Percentiles rank a stretch among this genome's conserved stretches.
Conservation (phyloP, 805 yeast genomes). For the Candida tibetensis region DNA sequence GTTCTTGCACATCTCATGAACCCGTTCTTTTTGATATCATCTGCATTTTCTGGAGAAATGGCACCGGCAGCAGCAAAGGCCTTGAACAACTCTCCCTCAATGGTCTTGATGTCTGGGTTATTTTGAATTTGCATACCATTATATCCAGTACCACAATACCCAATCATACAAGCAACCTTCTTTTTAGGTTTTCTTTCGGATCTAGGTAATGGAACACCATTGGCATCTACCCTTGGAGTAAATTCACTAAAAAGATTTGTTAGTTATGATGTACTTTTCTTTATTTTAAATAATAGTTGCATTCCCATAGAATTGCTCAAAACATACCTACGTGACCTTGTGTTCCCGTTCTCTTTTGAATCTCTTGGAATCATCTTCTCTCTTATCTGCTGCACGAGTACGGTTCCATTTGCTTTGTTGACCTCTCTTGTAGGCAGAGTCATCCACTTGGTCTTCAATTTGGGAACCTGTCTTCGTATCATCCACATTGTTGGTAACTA, state of each 20-base stretch:
- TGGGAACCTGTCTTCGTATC: background rate
- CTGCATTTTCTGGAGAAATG: conserved; percentile 78
- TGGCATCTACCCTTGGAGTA: conserved; percentile 51
- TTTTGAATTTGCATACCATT: conserved; percentile 85
- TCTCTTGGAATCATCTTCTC: conserved; percentile 19
- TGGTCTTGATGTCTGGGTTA: conserved; percentile 84
- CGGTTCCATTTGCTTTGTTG: conserved; percentile 34
- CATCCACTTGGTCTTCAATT: conserved; percentile 30
- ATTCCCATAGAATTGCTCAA: background rate
- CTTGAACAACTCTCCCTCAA: conserved; percentile 82
- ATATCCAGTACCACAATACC: conserved; percentile 95
- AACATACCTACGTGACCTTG: conserved; percentile 60
- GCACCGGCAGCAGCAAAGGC: conserved; percentile 89
- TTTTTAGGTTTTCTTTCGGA: conserved; percentile 75
- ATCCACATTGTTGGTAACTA: background rate
- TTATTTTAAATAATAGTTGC: background rate
- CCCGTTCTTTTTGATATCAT: conserved; percentile 82
- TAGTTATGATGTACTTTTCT: no score
- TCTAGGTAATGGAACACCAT: conserved; percentile 58
- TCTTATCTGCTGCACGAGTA: conserved; percentile 19
- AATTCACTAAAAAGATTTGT: conserved; percentile 25
- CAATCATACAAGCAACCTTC: conserved; percentile 86
- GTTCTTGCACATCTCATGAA: conserved; percentile 87
- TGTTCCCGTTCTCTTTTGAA: conserved; percentile 25
- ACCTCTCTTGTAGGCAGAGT: conserved; percentile 40